Percentiles rank a stretch among this genome's conserved stretches.
phyloP scores from a whole-genome alignment of 2,329 filamentous ascomycete genomes.

The Pyrenochaeta sp. region DNA sequence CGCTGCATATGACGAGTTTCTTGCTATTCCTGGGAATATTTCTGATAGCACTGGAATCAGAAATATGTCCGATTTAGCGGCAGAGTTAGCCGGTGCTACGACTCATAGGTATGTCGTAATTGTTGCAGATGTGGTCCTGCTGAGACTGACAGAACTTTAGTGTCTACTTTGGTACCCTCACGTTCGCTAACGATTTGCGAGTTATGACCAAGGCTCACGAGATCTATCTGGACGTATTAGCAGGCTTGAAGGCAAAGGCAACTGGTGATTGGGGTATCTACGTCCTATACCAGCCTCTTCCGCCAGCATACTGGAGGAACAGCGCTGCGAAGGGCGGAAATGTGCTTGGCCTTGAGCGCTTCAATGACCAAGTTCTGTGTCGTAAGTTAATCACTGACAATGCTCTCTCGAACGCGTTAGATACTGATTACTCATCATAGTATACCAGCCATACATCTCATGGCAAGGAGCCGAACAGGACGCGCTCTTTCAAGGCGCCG shows the following conservation, averaged over 20 bases:
- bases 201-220: conserved; percentile 50
- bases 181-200: conserved; percentile 43
- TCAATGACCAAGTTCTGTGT: conserved; percentile 22
- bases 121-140: background rate
- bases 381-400: conserved; percentile 16
- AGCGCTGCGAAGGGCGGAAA: conserved; percentile 51
- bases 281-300: conserved; percentile 50
- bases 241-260: conserved; percentile 36
- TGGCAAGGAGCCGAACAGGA: conserved; percentile 33
- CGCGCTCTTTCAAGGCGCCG: conserved; percentile 25
- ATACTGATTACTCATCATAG: background rate
- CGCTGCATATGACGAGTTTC: conserved; percentile 29
- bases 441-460: conserved; percentile 31
- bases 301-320: conserved; percentile 47
- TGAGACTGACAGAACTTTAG: conserved; percentile 2
- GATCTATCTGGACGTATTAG: conserved; percentile 52
- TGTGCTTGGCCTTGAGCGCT: conserved; percentile 49
- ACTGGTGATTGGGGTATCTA: conserved; percentile 45
- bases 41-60: conserved; percentile 31
- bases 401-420: background rate
- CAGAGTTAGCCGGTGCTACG: conserved; percentile 23
- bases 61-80: conserved; percentile 34
- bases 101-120: conserved; percentile 17
- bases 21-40: conserved; percentile 33
- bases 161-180: conserved; percentile 35